These are phyloP conservation scores for Hericium coralloides DNA, from an alignment of 768 basidiomycete genomes.

Conservation along the genomic window DNA sequence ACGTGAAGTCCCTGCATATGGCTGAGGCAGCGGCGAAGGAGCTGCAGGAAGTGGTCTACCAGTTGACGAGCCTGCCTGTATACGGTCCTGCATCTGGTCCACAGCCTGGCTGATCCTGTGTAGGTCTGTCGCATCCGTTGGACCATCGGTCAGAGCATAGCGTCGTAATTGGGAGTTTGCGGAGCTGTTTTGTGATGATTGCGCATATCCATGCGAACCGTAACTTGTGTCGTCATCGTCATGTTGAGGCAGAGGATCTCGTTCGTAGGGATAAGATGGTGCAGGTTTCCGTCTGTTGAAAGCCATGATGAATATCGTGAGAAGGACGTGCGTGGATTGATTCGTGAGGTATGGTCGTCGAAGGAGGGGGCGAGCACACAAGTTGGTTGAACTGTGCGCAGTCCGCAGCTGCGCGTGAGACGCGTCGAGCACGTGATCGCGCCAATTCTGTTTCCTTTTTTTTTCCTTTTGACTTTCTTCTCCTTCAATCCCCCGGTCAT, in stretches of 20 bases:
- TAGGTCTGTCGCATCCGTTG: conserved; percentile 5
- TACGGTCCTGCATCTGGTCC: conserved; percentile 9
- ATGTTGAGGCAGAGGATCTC: background rate
- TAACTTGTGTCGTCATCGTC: background rate
- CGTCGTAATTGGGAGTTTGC: background rate
- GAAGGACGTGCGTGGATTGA: background rate
- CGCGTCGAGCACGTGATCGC: background rate
- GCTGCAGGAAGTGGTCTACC: background rate
- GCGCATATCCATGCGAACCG: background rate
- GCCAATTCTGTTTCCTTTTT: background rate
- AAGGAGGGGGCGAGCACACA: background rate
- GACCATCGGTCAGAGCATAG: background rate
- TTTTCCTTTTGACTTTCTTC: background rate
- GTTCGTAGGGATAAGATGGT: background rate
- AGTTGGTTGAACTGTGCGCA: background rate
- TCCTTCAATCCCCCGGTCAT: too few species aligned
- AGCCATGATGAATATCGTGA: background rate
- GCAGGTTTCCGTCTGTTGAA: background rate
- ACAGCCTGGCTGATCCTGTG: conserved; percentile 10
- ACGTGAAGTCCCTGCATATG: background rate
- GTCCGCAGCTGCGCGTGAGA: background rate
- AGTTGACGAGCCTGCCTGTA: background rate
- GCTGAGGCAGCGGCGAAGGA: background rate
- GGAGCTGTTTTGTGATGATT: background rate
- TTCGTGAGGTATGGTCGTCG: background rate